Percentiles rank a stretch among this genome's conserved stretches.
phyloP scores from a whole-genome alignment of 306 rosid species.

The Medicago ruthenica region DNA sequence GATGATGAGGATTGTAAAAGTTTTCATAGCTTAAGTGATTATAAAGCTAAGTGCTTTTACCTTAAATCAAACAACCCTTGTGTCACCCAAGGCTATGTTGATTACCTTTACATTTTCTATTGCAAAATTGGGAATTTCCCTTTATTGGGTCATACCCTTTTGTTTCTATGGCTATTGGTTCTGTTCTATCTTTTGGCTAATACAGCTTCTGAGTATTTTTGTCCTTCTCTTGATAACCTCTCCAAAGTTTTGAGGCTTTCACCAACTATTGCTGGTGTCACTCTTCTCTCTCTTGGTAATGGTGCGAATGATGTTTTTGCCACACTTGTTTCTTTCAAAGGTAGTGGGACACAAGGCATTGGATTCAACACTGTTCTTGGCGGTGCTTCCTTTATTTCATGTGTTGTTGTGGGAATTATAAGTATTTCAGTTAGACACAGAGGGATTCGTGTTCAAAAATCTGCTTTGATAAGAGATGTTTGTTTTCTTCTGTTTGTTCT shows the following conservation, averaged over 20 bases:
- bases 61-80: constrained; percentile 56
- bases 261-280: constrained; percentile 67
- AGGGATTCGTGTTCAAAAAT: constrained; percentile 42
- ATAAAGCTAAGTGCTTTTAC: constrained; percentile 51
- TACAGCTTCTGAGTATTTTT: constrained; percentile 65
- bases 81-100: constrained; percentile 57
- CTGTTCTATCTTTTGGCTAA: constrained; percentile 58
- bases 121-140: constrained; percentile 58
- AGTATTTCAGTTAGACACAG: constrained; percentile 47
- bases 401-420: constrained; percentile 59
- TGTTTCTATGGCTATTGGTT: constrained; percentile 60
- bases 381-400: constrained; percentile 61
- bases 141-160: constrained; percentile 48
- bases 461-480: constrained; percentile 56
- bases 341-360: constrained; percentile 49
- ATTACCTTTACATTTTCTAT: constrained; percentile 61
- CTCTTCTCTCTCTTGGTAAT: constrained; percentile 65
- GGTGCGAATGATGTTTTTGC: constrained; percentile 63
- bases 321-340: constrained; percentile 53
- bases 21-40: constrained; percentile 46
- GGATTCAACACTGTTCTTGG: constrained; percentile 60
- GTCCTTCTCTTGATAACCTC: constrained; percentile 60
- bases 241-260: constrained; percentile 55
- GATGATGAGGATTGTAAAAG: constrained; percentile 43
- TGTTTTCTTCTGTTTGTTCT: constrained; percentile 58